Evolutionary conservation across 805 yeast genomes (phyloP), one percentile per base, ranked within the genome.

Genomic region (Yueomyces sp.): DNA sequence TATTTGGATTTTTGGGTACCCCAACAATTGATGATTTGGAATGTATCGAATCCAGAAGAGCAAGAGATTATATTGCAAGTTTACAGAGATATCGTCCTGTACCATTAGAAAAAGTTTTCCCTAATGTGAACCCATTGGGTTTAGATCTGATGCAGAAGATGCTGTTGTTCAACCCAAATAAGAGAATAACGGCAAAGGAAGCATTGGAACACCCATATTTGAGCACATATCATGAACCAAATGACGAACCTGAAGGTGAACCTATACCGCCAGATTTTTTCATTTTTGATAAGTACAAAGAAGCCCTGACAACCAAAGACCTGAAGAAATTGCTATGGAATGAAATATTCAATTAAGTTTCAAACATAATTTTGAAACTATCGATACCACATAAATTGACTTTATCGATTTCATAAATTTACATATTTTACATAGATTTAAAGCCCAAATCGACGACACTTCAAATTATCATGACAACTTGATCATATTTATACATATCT

Each of bases 151-250:
- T 82, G 44, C 70, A 79, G 60, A 79, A 73, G 50, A 69, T 90
- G 69, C 70, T 90, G 40, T 74, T 84, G 1, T 90, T 90, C 61
- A 85, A 87, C 54, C 96, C 97, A 2, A 64, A 71, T 9, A 77
- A 82, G 54, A 71, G 97, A 56, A 81, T 88, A 48, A 76, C 88
- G 2, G 97, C 87, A 3, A 81, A 72, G 43, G 81, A 83, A 47
- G 96, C 96, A 0, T 70, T 90, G 40, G 65, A 72, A 50, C 97
- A 90, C 58, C 95, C 95, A 2, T 90, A 90, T 62, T 68, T 90
- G 44, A 66, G 72, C 42, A 74, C 83, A n/a, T 90, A 90, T 64
- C 97, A 90, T 62, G 97, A 90, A 56, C 95, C 96, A 3, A 77
- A 75, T 44, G 97, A 90, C 59, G 97, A 90, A 63, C 97, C 97